Conservation (phyloP, 2,329 filamentous ascomycete species). For the Bipolaris gigantea region DNA sequence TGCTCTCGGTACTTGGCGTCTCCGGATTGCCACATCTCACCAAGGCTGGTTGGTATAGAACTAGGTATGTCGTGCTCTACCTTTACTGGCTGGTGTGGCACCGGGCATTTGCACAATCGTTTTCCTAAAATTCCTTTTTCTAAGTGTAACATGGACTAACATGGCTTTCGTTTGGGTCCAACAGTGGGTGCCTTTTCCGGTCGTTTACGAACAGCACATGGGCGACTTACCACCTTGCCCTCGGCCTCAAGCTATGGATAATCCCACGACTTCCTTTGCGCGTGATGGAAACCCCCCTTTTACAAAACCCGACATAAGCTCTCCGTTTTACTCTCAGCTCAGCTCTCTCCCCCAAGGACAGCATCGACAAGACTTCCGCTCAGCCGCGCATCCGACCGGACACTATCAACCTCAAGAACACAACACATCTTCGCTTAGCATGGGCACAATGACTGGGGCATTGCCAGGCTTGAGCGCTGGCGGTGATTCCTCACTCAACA, state of each 20-base stretch:
- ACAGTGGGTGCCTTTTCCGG: conserved; percentile 48
- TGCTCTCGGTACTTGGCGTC: conserved; percentile 31
- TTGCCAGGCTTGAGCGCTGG: conserved; percentile 41
- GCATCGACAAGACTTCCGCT: conserved; percentile 34
- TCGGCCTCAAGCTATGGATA: conserved; percentile 36
- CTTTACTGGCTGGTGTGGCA: conserved; percentile 7
- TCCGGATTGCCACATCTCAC: conserved; percentile 40
- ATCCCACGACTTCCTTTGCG: conserved; percentile 32
- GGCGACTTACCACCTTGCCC: conserved; percentile 43
- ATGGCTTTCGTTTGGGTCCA: conserved; percentile 49
- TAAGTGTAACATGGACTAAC: conserved; percentile 43
- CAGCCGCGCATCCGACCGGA: conserved; percentile 25
- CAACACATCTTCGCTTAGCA: conserved; percentile 36
- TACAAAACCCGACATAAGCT: conserved; percentile 28
- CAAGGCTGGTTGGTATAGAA: conserved; percentile 36
- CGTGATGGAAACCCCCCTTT: conserved; percentile 30
- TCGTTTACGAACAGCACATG: conserved; percentile 46
- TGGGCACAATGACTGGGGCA: conserved; percentile 42
- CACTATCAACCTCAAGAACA: conserved; percentile 34
- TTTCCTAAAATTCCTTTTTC: conserved; percentile 17
- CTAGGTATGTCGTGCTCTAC: conserved; percentile 38
- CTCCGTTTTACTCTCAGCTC: conserved; percentile 45
- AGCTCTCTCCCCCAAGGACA: conserved; percentile 37
- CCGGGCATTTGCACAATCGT: conserved; percentile 23
- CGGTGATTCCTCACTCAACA: conserved; percentile 20